Evolutionary conservation across 2,329 filamentous ascomycete genomes (phyloP), one percentile per base, ranked within the genome.

Genomic region (Harringtonia aguacate): DNA sequence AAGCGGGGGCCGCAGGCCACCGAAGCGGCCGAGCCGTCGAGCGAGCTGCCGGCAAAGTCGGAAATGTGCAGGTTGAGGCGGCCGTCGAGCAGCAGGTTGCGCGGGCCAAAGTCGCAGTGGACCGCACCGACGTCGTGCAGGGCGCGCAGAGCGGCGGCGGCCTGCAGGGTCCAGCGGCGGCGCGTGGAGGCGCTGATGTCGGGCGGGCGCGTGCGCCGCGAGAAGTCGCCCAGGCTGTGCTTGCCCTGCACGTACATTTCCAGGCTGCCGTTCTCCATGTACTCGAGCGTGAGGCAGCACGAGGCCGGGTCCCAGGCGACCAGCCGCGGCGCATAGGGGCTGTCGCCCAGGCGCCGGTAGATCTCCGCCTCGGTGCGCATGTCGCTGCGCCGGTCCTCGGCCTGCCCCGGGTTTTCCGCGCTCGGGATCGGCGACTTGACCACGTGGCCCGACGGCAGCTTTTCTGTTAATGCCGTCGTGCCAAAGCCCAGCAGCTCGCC

Each of bases 51-150:
- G 33, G 17, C 41, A 35, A 48, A 46, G 41, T 46, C 48, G 41
- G 17, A 44, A 13, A 50, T 46, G 33, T 41, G 39, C 24, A 48
- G 46, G 36, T 39, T 22, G 12, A 48, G 46, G 33, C 41, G 21
- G 21, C 4, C 36, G 33, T 50, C 48, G 15, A 50, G 43, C 33
- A 50, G 41, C 33, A 50, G 41, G 37, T 50, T 50, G 35, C 36
- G 44, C 28, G 44, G 48, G 22, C 35, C 44, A 31, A 48, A 29
- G 38, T 43, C 41, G 24, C 44, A n/a, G 4, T 50, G 48, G 18
- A 50, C 39, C 28, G 48, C 46, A 15, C 44, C 41, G 13, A 43
- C 30, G 12, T 41, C 44, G 28, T 50, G 48, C n/a, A 50, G 41
- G 33, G 43, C 38, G 39, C 34, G 35, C 39, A 48, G 17, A 24